These are phyloP conservation scores for Besnoitia besnoiti DNA, from an alignment of 169 alveolate genomes.

Conservation along the genomic window DNA sequence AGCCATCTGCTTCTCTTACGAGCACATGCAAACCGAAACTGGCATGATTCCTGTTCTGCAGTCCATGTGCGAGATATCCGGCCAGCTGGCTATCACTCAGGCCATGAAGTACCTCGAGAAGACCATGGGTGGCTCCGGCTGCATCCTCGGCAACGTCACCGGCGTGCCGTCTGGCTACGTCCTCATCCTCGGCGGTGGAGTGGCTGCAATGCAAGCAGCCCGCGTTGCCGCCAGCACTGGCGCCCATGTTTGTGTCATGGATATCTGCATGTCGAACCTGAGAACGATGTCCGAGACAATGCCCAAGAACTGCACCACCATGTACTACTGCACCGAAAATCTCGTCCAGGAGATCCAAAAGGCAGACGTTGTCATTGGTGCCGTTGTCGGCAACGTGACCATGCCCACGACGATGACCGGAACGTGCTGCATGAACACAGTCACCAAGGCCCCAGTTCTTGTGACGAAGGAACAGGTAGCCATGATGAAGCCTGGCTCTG, in stretches of 20 bases:
- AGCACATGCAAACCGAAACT: background rate
- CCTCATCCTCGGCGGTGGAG: slow-evolving; percentile 57
- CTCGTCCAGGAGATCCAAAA: slow-evolving; percentile 15
- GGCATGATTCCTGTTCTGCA: slow-evolving; percentile 33
- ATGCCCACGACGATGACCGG: background rate
- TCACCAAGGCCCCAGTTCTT: slow-evolving; percentile 44
- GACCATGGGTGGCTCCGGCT: slow-evolving; percentile 38
- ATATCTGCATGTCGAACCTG: slow-evolving; percentile 4
- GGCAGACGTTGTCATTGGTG: slow-evolving; percentile 49
- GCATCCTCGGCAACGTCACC: slow-evolving; percentile 41
- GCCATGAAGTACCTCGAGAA: slow-evolving; percentile 38
- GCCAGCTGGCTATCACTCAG: slow-evolving; percentile 40
- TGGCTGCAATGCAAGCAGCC: slow-evolving; percentile 56
- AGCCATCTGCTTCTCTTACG: slow-evolving; percentile 45
- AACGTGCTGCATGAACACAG: background rate
- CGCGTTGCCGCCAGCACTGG: slow-evolving; percentile 47
- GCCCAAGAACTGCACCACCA: background rate
- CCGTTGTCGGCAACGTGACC: slow-evolving; percentile 19
- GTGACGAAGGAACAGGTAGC: slow-evolving; percentile 14
- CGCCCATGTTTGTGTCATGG: slow-evolving; percentile 58
- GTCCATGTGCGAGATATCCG: slow-evolving; percentile 46
- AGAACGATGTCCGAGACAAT: background rate
- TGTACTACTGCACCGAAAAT: slow-evolving; percentile 22
- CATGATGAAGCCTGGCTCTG: slow-evolving; percentile 37
- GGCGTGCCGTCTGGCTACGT: slow-evolving; percentile 46